These are phyloP conservation scores for Ophiostoma ulmi DNA, from an alignment of 2,329 filamentous ascomycete species.

Conservation along the genomic window DNA sequence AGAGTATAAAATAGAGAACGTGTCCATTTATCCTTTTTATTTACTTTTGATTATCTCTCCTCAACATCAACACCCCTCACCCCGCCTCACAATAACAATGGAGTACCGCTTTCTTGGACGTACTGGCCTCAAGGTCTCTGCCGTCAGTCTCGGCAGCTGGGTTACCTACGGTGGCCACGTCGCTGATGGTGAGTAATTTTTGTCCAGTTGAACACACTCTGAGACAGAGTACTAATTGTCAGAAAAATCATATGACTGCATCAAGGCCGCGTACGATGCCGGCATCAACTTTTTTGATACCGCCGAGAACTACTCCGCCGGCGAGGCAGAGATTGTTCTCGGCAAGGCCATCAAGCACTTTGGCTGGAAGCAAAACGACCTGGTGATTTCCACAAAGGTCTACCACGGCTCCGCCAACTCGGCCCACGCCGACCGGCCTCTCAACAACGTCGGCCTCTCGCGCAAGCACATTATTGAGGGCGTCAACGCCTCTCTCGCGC, in stretches of 20 bases:
- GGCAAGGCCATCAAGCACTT: conserved; percentile 50
- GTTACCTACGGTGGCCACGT: conserved; percentile 72
- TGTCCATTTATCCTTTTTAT: background rate
- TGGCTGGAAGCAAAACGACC: conserved; percentile 50
- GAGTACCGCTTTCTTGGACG: conserved; percentile 66
- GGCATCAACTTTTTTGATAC: conserved; percentile 63
- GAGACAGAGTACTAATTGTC: background rate
- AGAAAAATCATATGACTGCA: conserved; percentile 45
- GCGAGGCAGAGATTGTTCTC: conserved; percentile 49
- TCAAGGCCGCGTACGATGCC: conserved; percentile 57
- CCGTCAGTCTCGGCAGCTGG: conserved; percentile 66
- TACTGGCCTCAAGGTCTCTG: conserved; percentile 68
- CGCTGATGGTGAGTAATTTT: conserved; percentile 50
- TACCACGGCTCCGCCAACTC: conserved; percentile 23
- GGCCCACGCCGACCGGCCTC: conserved; percentile 28
- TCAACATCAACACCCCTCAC: background rate
- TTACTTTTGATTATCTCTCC: background rate
- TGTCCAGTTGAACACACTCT: no score
- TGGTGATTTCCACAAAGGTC: conserved; percentile 50
- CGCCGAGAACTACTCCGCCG: conserved; percentile 51
- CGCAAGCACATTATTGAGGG: conserved; percentile 60
- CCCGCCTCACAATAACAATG: conserved; percentile 41
- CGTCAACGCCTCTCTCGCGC: conserved; percentile 51
- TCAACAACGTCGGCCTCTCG: conserved; percentile 57
- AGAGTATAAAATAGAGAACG: background rate